Evolutionary conservation across 108 stramenopile genomes (phyloP).

Genomic region (Mediolabrus comicus): DNA sequence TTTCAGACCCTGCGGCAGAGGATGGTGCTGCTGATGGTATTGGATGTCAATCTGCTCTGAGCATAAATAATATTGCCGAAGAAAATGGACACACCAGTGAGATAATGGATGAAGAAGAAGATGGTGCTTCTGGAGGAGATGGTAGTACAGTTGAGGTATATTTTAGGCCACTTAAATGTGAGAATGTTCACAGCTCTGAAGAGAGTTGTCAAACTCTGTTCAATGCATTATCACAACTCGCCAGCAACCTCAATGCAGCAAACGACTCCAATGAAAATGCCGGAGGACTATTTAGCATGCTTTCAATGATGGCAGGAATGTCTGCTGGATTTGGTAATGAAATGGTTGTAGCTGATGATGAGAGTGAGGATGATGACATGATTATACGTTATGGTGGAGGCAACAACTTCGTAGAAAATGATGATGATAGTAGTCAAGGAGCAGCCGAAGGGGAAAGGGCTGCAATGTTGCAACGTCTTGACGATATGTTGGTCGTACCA

Average conservation of each 20-base stretch:
- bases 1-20: constrained; percentile 9
- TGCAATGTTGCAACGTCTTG: constrained; percentile 56
- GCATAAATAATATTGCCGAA: constrained; percentile 42
- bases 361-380: constrained; percentile 7
- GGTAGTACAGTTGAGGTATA: constrained; percentile 53
- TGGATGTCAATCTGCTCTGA: constrained; percentile 17
- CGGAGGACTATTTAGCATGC: constrained; percentile 39
- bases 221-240: constrained; percentile 61
- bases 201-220: constrained; percentile 58
- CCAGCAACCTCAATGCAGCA: constrained; percentile 58
- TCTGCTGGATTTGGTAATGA: constrained; percentile 7
- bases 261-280: constrained; percentile 41
- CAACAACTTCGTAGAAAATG: constrained; percentile 6
- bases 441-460: constrained; percentile 47
- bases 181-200: constrained; percentile 5
- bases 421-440: constrained; percentile 11
- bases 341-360: constrained; percentile 16
- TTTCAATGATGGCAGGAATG: constrained; percentile 48
- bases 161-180: constrained; percentile 33
- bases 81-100: constrained; percentile 1
- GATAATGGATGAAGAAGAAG: constrained; percentile 7
- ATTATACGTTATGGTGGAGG: constrained; percentile 3
- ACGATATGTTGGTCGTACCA: constrained; percentile 62
- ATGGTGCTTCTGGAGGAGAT: constrained; percentile 12
- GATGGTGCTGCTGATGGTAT: constrained; percentile 7